Conservation (phyloP, 441 rosid species). For the Gossypium laxum region DNA sequence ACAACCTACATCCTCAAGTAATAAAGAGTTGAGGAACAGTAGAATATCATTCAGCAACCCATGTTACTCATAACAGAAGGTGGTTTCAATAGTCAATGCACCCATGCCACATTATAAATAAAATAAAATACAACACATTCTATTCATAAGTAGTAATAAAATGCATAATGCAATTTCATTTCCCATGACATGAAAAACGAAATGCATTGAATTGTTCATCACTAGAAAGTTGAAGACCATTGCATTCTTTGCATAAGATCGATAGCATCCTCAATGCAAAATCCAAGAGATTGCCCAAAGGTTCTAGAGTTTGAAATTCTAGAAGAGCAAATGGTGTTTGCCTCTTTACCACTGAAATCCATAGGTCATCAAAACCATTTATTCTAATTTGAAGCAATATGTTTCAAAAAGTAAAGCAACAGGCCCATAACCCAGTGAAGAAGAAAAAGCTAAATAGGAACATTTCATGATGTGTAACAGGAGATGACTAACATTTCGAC, state of each 20-base stretch:
- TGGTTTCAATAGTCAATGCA: neutral
- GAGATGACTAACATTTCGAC: neutral
- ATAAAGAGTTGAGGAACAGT: neutral
- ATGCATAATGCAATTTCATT: neutral
- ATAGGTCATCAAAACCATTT: slow-evolving; percentile 14
- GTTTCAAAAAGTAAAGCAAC: neutral
- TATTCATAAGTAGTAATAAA: neutral
- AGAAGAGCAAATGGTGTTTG: slow-evolving; percentile 26
- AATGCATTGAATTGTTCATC: slow-evolving; percentile 6
- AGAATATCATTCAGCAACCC: neutral
- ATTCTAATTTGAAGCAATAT: neutral
- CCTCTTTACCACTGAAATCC: slow-evolving; percentile 40
- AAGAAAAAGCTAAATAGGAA: neutral
- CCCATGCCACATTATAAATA: neutral
- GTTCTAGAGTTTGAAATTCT: slow-evolving; percentile 36
- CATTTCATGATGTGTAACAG: neutral
- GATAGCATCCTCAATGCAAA: too few relatives aligned
- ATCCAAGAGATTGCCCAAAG: slow-evolving; percentile 32
- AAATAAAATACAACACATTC: neutral
- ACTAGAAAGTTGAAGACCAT: neutral
- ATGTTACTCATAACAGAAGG: neutral
- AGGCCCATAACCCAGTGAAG: neutral
- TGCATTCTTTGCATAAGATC: neutral
- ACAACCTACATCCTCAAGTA: neutral
- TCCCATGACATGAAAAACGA: neutral